Evolutionary conservation across 139 green algal species (phyloP).

Genomic region (Coelastrella sp.): DNA sequence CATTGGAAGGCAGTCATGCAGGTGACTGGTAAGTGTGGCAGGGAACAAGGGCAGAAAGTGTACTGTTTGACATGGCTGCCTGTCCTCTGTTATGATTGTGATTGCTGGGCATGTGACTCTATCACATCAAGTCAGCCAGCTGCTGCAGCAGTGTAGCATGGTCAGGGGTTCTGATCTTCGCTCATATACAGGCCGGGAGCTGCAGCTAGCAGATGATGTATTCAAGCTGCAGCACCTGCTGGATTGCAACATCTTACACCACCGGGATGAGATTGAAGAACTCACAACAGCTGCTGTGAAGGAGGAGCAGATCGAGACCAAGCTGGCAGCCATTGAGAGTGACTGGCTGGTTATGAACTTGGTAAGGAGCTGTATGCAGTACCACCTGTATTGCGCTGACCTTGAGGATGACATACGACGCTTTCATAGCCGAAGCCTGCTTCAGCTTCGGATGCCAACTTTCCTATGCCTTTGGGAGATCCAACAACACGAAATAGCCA

Average conservation of each 20-base stretch:
- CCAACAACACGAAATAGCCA: no score
- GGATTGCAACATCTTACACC: constrained; percentile 80
- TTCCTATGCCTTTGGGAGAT: no score
- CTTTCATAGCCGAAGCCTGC: neutral
- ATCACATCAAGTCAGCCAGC: neutral
- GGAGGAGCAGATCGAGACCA: constrained; percentile 94
- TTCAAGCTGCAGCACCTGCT: constrained; percentile 95
- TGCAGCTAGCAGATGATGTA: constrained; percentile 89
- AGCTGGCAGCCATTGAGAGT: constrained; percentile 62
- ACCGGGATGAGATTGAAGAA: constrained; percentile 92
- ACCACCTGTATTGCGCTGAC: no score
- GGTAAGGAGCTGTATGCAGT: constrained; percentile 6
- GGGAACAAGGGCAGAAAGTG: no score
- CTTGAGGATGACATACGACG: neutral
- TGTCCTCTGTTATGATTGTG: no score
- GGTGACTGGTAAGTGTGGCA: constrained; percentile 64
- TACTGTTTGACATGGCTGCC: no score
- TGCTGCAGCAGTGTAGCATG: neutral
- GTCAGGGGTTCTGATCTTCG: neutral
- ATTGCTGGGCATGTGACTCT: neutral
- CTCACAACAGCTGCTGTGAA: constrained; percentile 86
- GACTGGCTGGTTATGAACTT: constrained; percentile 89
- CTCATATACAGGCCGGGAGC: constrained; percentile 61
- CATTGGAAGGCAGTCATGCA: constrained; percentile 92
- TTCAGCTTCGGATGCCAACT: no score